A percentile compares a stretch with the other conserved stretches of the same genome.
Evolutionary conservation across 1,139 yeast genomes (phyloP).

Genomic region (Hemisphaericaspora xylofermentans): DNA sequence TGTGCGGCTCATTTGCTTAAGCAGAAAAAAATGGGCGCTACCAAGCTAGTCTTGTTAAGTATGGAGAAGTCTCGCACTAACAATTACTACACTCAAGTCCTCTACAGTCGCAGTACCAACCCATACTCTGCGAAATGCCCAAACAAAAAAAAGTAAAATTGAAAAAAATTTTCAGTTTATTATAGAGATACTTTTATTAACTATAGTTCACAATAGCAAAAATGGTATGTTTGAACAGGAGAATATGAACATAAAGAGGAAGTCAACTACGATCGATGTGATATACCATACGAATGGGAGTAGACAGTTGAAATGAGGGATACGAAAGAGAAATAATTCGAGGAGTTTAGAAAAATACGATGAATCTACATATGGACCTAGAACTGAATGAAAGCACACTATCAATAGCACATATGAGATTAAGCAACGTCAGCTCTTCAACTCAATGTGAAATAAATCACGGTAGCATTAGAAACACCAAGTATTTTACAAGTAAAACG

Average conservation of each 20-base stretch:
- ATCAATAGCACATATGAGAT: too few species aligned
- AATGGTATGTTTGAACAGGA: constrained; percentile 19
- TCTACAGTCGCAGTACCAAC: background rate
- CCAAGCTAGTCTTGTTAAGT: too few species aligned
- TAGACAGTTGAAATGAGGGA: background rate
- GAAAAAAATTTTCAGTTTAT: constrained; percentile 7
- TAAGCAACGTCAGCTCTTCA: too few species aligned
- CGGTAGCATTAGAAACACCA: too few species aligned
- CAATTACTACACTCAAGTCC: too few species aligned
- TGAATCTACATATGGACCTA: too few species aligned
- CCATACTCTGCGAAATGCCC: background rate
- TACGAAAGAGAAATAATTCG: too few species aligned
- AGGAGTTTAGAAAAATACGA: too few species aligned
- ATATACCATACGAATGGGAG: background rate
- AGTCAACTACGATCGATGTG: background rate
- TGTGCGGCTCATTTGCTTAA: background rate
- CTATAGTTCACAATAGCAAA: constrained; percentile 11
- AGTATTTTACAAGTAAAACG: too few species aligned
- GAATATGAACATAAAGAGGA: background rate
- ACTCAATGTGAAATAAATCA: too few species aligned
- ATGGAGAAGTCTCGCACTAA: too few species aligned
- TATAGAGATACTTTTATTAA: background rate
- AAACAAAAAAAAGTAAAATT: constrained; percentile 3
- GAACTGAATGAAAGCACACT: too few species aligned
- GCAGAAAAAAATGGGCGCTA: background rate